These are phyloP conservation scores for Coccomyxa sp. DNA, from an alignment of 139 green algal genomes.

Conservation along the genomic window DNA sequence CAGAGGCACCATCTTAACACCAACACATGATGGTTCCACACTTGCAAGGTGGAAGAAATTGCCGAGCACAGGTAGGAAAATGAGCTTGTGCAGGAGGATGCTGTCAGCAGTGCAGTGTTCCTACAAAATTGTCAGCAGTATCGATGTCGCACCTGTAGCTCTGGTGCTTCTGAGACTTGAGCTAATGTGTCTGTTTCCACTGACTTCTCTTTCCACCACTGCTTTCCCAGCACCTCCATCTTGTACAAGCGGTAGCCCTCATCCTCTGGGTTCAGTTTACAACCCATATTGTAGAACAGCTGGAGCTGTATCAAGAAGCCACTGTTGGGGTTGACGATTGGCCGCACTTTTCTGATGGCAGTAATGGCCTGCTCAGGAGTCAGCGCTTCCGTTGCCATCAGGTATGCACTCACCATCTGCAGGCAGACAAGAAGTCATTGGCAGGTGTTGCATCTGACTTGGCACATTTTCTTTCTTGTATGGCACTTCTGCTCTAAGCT, in stretches of 20 bases:
- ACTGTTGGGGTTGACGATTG: constrained; percentile 50
- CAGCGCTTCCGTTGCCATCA: constrained; percentile 30
- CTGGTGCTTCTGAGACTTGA: too few relatives aligned
- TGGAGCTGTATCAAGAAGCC: constrained; percentile 68
- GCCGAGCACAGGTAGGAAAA: too few relatives aligned
- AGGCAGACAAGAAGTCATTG: background rate
- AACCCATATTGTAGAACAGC: constrained; percentile 54
- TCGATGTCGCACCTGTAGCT: too few relatives aligned
- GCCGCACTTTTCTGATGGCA: constrained; percentile 11
- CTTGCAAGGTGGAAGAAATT: too few relatives aligned
- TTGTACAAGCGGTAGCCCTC: background rate
- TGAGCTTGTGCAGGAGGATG: too few relatives aligned
- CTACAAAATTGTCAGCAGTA: too few relatives aligned
- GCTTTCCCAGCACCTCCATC: too few relatives aligned
- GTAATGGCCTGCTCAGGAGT: constrained; percentile 20
- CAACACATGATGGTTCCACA: too few relatives aligned
- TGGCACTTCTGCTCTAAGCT: background rate
- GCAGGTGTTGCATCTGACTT: background rate
- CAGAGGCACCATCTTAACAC: background rate
- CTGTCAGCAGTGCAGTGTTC: too few relatives aligned
- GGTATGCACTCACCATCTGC: constrained; percentile 40
- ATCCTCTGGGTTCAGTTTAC: constrained; percentile 34
- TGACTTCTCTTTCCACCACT: too few relatives aligned
- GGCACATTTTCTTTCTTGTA: too few relatives aligned
- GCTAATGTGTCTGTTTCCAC: too few relatives aligned